These are phyloP conservation scores for Coleophoma cylindrospora DNA, from an alignment of 2,329 filamentous ascomycete genomes.

Conservation along the genomic window DNA sequence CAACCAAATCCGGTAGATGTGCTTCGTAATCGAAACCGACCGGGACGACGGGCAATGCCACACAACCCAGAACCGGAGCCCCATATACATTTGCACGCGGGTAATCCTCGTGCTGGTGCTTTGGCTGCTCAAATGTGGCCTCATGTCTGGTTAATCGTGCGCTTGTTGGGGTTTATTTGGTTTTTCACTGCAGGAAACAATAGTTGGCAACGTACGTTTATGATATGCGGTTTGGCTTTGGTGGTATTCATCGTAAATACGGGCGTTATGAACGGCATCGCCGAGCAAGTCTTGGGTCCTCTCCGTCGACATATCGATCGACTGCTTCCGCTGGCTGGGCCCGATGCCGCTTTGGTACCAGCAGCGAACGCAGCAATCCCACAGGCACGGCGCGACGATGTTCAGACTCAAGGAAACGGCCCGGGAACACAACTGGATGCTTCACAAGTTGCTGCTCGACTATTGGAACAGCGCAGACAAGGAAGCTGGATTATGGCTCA, in stretches of 20 bases:
- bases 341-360: conserved; percentile 26
- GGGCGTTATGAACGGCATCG: conserved; percentile 50
- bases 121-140: conserved; percentile 40
- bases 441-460: conserved; percentile 45
- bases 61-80: conserved; percentile 8
- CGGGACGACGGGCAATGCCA: conserved; percentile 10
- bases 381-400: conserved; percentile 18
- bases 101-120: conserved; percentile 22
- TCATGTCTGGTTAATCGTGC: conserved; percentile 57
- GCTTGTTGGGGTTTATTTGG: conserved; percentile 57
- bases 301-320: conserved; percentile 54
- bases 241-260: conserved; percentile 55
- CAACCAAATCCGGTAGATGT: conserved; percentile 16
- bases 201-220: conserved; percentile 55
- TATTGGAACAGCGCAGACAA: conserved; percentile 41
- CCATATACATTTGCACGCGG: conserved; percentile 13
- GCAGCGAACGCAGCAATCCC: conserved; percentile 25
- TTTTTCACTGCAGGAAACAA: conserved; percentile 55
- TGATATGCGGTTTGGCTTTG: conserved; percentile 47
- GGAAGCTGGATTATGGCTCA: conserved; percentile 44
- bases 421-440: conserved; percentile 33
- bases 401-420: conserved; percentile 3
- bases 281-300: conserved; percentile 50
- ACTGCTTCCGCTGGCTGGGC: conserved; percentile 47
- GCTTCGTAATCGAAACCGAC: conserved; percentile 12